Percentiles rank a stretch among this genome's conserved stretches.
These are phyloP conservation scores for Ichthyophonus hoferi DNA, from an alignment of 208 protist genomes.

Conservation along the genomic window DNA sequence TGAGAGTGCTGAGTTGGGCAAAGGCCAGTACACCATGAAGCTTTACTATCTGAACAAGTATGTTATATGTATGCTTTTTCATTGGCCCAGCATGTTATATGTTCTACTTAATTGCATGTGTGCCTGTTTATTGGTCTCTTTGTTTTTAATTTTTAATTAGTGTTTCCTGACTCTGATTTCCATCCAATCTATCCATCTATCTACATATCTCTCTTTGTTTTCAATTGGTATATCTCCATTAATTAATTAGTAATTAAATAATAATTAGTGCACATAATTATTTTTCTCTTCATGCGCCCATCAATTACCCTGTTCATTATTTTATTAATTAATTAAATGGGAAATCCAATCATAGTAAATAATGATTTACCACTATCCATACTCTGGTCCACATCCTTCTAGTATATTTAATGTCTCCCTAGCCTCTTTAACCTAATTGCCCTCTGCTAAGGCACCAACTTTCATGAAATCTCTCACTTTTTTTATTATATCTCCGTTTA, in stretches of 20 bases:
- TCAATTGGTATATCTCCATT: neutral
- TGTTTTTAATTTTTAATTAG: neutral
- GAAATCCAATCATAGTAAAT: too few relatives aligned
- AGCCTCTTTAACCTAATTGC: too few relatives aligned
- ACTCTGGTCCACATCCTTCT: too few relatives aligned
- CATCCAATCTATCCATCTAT: neutral
- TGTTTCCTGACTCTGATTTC: neutral
- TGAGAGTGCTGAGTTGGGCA: constrained; percentile 47
- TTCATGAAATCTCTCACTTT: neutral
- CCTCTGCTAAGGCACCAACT: too few relatives aligned
- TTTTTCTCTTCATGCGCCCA: neutral
- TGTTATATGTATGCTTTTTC: neutral
- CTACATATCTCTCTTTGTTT: neutral
- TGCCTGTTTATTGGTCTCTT: neutral
- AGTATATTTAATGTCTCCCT: too few relatives aligned
- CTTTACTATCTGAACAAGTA: constrained; percentile 57
- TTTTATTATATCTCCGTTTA: neutral
- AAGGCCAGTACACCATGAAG: constrained; percentile 72
- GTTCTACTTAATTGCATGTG: neutral
- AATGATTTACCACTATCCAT: too few relatives aligned
- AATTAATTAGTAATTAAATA: neutral
- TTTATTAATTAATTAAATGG: too few relatives aligned
- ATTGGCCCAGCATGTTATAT: neutral
- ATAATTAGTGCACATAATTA: neutral
- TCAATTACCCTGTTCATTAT: neutral